Evolutionary conservation across 2,329 filamentous ascomycete genomes (phyloP).

Genomic region (Dothiorella sarmentorum): DNA sequence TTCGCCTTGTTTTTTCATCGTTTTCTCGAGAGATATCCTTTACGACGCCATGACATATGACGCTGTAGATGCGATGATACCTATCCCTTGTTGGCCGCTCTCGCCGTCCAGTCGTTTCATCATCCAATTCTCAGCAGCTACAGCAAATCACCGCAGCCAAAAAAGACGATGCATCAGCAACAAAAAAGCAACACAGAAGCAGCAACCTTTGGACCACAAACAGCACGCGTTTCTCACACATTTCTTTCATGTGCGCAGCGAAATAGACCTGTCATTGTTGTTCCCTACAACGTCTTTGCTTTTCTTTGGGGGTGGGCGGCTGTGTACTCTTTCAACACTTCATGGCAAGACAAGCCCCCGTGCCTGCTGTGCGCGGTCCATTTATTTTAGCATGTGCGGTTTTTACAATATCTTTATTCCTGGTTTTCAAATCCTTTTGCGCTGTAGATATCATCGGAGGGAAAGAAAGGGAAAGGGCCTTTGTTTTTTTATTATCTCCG

Average conservation of each 20-base stretch:
- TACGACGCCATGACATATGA: conserved; percentile 38
- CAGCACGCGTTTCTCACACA: background rate
- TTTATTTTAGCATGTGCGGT: background rate
- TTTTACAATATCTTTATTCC: background rate
- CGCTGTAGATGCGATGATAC: conserved; percentile 30
- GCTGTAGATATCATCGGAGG: conserved; percentile 8
- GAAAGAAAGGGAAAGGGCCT: background rate
- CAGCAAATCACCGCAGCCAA: background rate
- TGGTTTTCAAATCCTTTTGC: background rate
- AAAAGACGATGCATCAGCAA: background rate
- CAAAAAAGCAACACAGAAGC: conserved; percentile 3
- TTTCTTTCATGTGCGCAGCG: background rate
- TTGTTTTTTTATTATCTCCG: background rate
- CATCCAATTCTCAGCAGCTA: conserved; percentile 11
- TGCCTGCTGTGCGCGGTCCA: background rate
- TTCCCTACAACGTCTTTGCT: background rate
- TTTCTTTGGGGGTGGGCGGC: background rate
- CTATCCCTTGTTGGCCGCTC: conserved; percentile 16
- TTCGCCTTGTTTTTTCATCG: conserved; percentile 5
- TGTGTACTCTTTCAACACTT: background rate
- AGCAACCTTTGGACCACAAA: background rate
- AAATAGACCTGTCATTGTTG: conserved; percentile 11
- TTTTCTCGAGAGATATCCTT: conserved; percentile 21
- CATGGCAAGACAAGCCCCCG: background rate
- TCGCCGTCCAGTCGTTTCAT: conserved; percentile 15